Evolutionary conservation across 1,284 basidiomycete genomes (phyloP).

Genomic region (Pholiota adiposa): DNA sequence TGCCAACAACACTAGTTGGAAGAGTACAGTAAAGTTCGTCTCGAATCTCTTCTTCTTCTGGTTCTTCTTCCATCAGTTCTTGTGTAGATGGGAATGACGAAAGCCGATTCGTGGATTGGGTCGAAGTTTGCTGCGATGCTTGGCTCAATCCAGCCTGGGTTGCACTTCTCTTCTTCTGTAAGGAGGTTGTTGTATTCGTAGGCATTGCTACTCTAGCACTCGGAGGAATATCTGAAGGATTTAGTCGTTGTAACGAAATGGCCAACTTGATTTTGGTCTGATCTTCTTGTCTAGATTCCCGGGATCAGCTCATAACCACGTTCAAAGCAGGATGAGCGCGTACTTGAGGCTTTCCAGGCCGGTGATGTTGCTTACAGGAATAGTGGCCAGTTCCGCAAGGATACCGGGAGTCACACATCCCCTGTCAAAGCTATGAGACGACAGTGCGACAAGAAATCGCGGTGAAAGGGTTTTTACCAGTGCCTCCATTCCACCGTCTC

Average conservation of each 20-base stretch:
- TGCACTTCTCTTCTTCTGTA: conserved; percentile 21
- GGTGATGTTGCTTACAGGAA: conserved; percentile 44
- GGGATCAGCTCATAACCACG: background rate
- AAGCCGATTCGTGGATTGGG: no score
- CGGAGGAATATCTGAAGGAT: conserved; percentile 56
- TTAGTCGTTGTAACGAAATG: conserved; percentile 52
- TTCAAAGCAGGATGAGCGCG: conserved; percentile 17
- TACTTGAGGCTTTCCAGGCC: conserved; percentile 61
- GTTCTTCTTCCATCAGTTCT: conserved; percentile 42
- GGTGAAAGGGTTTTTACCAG: conserved; percentile 53
- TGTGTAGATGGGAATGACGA: conserved; percentile 17
- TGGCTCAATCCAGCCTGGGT: conserved; percentile 23
- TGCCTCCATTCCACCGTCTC: conserved; percentile 75
- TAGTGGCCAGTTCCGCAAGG: conserved; percentile 50
- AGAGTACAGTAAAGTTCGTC: conserved; percentile 72
- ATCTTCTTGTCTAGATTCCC: conserved; percentile 51
- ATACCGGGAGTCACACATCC: conserved; percentile 70
- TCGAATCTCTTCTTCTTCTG: conserved; percentile 52
- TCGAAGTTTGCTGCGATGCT: background rate
- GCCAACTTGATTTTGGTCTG: conserved; percentile 65
- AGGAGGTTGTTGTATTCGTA: conserved; percentile 1
- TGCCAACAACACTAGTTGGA: conserved; percentile 72
- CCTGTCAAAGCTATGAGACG: conserved; percentile 41
- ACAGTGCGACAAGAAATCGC: conserved; percentile 6
- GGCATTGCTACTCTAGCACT: conserved; percentile 33